Evolutionary conservation across 352 stramenopile genomes (phyloP), one percentile per base, ranked within the genome.

Genomic region (Peronospora belbahrii): DNA sequence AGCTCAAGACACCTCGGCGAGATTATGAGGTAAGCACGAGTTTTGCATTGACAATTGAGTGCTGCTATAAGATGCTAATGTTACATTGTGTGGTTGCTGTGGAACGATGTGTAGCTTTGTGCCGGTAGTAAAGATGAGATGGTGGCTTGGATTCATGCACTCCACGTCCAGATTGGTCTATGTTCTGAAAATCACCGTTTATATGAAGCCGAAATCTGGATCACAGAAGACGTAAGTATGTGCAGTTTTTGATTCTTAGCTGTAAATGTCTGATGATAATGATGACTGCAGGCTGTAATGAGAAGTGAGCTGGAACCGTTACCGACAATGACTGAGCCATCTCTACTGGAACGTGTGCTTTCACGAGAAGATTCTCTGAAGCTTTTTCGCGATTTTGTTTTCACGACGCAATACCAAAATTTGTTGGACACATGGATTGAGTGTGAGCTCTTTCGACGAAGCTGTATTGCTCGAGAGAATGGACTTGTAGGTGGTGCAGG

Each of bases 351-450:
- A 42, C 70, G 69, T 27, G 70, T 89, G 24, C 59, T 89, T 0
- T 77, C 75, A 28, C 62, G 78, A 47, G 75, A 89, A 70, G 78
- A 87, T 35, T 80, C 74, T 17, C 57, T 83, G 22, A 89, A 90
- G 55, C 63, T 85, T 20, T 90, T 92, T 45, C 73, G 78, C 7
- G 81, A 92, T 37, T 92, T 86, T 48, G 70, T 82, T 27, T 74
- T 72, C 53, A 74, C 63, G 17, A 79, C 75, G 7, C 58, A 69
- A 7, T 70, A 74, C 17, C 75, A 88, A 35, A 65, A 52, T 28
- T 67, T 92, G 13, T 33, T 92, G 35, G 78, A 92, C 43, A 87
- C 78, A n/a, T 92, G 78, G 78, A 80, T 86, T 32, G 75, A 92
- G 45, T 90, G 77, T 42, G 81, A 92, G 36, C 55, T 85, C 5